Evolutionary conservation across 2,329 filamentous ascomycete genomes (phyloP).

Genomic region (Aspergillus brasiliensis): DNA sequence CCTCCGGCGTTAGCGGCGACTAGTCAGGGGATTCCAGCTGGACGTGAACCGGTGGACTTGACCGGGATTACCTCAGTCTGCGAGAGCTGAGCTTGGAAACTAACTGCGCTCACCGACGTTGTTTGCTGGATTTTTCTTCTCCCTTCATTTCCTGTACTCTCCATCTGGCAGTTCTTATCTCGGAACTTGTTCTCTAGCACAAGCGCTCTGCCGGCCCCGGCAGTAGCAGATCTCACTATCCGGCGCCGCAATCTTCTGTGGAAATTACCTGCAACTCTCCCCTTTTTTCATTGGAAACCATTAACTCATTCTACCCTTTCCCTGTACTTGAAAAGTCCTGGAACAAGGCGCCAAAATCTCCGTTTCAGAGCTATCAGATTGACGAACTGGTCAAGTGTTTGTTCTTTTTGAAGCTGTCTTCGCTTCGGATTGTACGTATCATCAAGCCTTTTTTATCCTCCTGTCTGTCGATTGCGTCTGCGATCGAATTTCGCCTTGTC

Average conservation of each 20-base stretch:
- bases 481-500: constrained; percentile 7
- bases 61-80: constrained; percentile 18
- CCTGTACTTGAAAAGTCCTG: constrained; percentile 32
- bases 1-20: constrained; percentile 11
- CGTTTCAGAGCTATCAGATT: constrained; percentile 19
- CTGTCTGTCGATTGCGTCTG: constrained; percentile 18
- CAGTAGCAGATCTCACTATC: constrained; percentile 6
- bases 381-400: constrained; percentile 24
- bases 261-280: constrained; percentile 21
- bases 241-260: constrained; percentile 27
- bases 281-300: constrained; percentile 21
- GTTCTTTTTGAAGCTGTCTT: constrained; percentile 27
- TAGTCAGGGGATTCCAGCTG: constrained; percentile 21
- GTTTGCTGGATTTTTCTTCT: constrained; percentile 16
- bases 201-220: constrained; percentile 25
- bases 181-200: constrained; percentile 24
- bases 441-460: constrained; percentile 27
- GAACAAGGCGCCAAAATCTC: constrained; percentile 20
- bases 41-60: constrained; percentile 16
- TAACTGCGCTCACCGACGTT: constrained; percentile 16
- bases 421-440: constrained; percentile 46
- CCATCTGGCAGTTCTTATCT: constrained; percentile 18
- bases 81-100: constrained; percentile 8
- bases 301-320: constrained; percentile 18
- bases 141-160: constrained; percentile 18